phyloP scores from a whole-genome alignment of 1,284 basidiomycete species.

The Boletus putidus region DNA sequence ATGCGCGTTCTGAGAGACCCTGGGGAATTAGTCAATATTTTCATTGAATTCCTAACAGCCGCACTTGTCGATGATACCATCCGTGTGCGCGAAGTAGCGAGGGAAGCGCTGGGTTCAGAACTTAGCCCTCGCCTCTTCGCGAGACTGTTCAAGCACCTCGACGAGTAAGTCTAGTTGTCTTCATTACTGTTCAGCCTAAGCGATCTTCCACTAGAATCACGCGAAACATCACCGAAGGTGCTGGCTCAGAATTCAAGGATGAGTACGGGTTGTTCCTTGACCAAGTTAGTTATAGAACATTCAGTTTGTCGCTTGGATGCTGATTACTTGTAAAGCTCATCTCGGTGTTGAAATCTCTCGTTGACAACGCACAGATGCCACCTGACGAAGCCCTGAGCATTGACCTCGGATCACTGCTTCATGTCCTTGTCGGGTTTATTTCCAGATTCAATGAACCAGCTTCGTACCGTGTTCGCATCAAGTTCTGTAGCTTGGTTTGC shows the following conservation, averaged over 20 bases:
- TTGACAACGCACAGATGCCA: conserved; percentile 67
- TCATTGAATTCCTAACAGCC: conserved; percentile 71
- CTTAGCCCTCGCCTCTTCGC: conserved; percentile 69
- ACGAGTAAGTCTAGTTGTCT: conserved; percentile 54
- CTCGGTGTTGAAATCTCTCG: conserved; percentile 69
- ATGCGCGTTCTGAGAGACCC: conserved; percentile 65
- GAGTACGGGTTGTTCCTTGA: conserved; percentile 69
- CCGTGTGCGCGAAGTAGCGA: conserved; percentile 70
- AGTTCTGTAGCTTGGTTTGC: conserved; percentile 76
- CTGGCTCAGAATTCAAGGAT: conserved; percentile 51
- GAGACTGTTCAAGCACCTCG: conserved; percentile 67
- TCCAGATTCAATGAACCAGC: conserved; percentile 57
- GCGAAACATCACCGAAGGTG: conserved; percentile 45
- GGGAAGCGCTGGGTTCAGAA: conserved; percentile 80
- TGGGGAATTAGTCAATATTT: conserved; percentile 55
- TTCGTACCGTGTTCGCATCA: conserved; percentile 67
- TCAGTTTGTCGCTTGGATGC: conserved; percentile 3
- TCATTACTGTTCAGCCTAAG: neutral
- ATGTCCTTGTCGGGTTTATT: conserved; percentile 66
- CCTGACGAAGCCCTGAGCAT: conserved; percentile 64
- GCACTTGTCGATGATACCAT: conserved; percentile 63
- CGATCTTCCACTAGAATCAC: conserved; percentile 43
- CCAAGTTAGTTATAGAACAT: conserved; percentile 50
- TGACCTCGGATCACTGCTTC: conserved; percentile 69
- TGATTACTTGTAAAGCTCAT: conserved; percentile 54